A percentile compares a stretch with the other conserved stretches of the same genome.
phyloP scores from a whole-genome alignment of 2,329 filamentous ascomycete genomes.

The Stemphylium beticola region DNA sequence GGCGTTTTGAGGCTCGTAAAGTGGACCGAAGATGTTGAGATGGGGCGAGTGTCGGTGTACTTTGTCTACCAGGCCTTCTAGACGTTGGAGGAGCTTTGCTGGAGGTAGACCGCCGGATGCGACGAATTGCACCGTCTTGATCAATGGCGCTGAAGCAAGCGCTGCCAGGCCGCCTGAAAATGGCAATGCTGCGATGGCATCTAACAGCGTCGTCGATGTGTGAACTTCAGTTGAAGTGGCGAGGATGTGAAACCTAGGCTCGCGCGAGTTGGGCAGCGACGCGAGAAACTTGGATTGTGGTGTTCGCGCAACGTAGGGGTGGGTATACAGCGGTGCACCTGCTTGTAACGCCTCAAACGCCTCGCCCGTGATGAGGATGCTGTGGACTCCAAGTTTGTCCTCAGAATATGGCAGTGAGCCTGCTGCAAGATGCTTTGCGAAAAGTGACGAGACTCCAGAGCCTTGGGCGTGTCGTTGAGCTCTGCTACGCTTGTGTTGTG shows the following conservation, averaged over 20 bases:
- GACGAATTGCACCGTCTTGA: slow-evolving; percentile 35
- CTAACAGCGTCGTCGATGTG: slow-evolving; percentile 26
- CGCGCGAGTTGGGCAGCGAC: slow-evolving; percentile 31
- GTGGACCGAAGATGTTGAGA: slow-evolving; percentile 37
- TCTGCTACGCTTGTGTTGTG: slow-evolving; percentile 30
- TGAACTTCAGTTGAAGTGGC: slow-evolving; percentile 19
- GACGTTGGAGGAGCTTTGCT: slow-evolving; percentile 41
- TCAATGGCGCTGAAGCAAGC: slow-evolving; percentile 31
- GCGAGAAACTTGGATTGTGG: slow-evolving; percentile 26
- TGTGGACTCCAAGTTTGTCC: slow-evolving; percentile 24
- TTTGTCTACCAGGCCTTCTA: slow-evolving; percentile 45
- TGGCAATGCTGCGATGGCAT: slow-evolving; percentile 36
- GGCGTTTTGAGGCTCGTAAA: slow-evolving; percentile 33
- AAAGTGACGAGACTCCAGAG: slow-evolving; percentile 37
- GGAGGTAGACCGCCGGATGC: slow-evolving; percentile 33
- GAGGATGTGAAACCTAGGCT: slow-evolving; percentile 27
- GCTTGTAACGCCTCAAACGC: slow-evolving; percentile 26
- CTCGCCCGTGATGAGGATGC: slow-evolving; percentile 34
- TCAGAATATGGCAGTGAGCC: slow-evolving; percentile 38
- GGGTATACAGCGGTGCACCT: slow-evolving; percentile 25
- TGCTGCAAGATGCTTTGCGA: slow-evolving; percentile 42
- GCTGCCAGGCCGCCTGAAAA: slow-evolving; percentile 37
- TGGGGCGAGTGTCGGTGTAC: slow-evolving; percentile 35
- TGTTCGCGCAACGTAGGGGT: slow-evolving; percentile 12
- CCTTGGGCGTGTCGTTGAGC: slow-evolving; percentile 31